These are phyloP conservation scores for Exophiala xenobiotica DNA, from an alignment of 2,329 filamentous ascomycete species.

Conservation along the genomic window DNA sequence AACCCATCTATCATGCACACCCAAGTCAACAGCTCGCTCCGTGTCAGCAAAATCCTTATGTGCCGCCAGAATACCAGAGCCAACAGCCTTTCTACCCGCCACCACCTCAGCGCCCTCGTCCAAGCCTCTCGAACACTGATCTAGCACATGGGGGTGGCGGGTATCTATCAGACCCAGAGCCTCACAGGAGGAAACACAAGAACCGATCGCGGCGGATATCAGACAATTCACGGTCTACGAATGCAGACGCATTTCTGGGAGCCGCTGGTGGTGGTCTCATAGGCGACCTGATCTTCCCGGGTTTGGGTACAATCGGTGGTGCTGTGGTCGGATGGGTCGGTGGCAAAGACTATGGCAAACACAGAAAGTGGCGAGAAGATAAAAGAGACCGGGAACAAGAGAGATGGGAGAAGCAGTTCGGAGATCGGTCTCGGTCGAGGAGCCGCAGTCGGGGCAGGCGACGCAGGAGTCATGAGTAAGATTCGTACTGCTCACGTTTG, in stretches of 20 bases:
- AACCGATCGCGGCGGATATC: slow-evolving; percentile 16
- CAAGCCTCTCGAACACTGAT: slow-evolving; percentile 12
- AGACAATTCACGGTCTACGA: slow-evolving; percentile 26
- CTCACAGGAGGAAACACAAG: slow-evolving; percentile 25
- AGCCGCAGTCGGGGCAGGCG: slow-evolving; percentile 19
- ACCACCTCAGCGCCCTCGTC: slow-evolving; percentile 6
- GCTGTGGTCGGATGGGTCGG: slow-evolving; percentile 31
- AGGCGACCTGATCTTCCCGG: slow-evolving; percentile 32
- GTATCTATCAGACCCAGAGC: slow-evolving; percentile 31
- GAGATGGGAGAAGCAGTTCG: slow-evolving; percentile 27
- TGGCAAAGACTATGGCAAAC: slow-evolving; percentile 31
- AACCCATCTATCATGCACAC: slow-evolving; percentile 15
- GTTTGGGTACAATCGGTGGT: slow-evolving; percentile 31
- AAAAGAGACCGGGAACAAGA: slow-evolving; percentile 27
- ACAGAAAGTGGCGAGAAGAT: slow-evolving; percentile 29
- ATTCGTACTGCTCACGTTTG: too few relatives aligned
- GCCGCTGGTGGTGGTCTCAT: slow-evolving; percentile 30
- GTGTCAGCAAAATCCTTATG: slow-evolving; percentile 14
- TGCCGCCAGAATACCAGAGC: slow-evolving; percentile 17
- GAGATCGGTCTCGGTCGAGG: slow-evolving; percentile 13
- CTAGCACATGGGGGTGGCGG: slow-evolving; percentile 8
- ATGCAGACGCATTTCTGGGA: slow-evolving; percentile 29
- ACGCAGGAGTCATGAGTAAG: slow-evolving; percentile 9
- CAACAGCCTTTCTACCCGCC: slow-evolving; percentile 11
- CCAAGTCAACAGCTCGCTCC: slow-evolving; percentile 11